phyloP scores from a whole-genome alignment of 2,329 filamentous ascomycete species.

The Epichloe amarillans region DNA sequence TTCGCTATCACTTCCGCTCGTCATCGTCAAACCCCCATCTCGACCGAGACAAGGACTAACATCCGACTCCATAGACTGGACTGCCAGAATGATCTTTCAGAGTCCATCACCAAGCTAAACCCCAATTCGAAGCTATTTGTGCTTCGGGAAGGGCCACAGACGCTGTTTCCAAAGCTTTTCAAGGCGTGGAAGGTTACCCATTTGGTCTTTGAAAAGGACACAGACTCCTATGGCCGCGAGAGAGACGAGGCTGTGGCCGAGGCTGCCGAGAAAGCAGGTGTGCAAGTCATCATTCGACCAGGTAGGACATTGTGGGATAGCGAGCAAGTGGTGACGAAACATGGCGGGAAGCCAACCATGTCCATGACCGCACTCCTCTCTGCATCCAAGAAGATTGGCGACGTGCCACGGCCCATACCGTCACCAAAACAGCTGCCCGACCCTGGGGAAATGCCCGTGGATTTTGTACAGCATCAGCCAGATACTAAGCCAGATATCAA shows the following conservation, averaged over 20 bases:
- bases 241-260: conserved; percentile 46
- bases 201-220: conserved; percentile 68
- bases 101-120: conserved; percentile 55
- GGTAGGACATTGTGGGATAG: conserved; percentile 64
- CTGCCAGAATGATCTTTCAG: conserved; percentile 58
- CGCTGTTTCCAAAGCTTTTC: conserved; percentile 58
- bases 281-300: conserved; percentile 49
- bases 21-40: neutral
- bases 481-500: conserved; percentile 46
- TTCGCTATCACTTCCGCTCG: neutral
- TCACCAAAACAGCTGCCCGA: conserved; percentile 47
- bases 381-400: conserved; percentile 49
- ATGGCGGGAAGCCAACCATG: conserved; percentile 62
- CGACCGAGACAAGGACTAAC: neutral
- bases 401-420: conserved; percentile 46
- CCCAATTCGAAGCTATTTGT: conserved; percentile 57
- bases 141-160: conserved; percentile 58
- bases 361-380: conserved; percentile 53
- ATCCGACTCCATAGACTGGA: conserved; percentile 39
- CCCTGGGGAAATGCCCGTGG: conserved; percentile 47
- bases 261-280: conserved; percentile 50
- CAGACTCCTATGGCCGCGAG: conserved; percentile 55
- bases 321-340: conserved; percentile 51
- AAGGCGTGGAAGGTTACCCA: conserved; percentile 62
- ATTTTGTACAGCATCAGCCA: conserved; percentile 43